These are phyloP conservation scores for Solanum hybrid DNA, from an alignment of 305 asterid species.

Conservation along the genomic window DNA sequence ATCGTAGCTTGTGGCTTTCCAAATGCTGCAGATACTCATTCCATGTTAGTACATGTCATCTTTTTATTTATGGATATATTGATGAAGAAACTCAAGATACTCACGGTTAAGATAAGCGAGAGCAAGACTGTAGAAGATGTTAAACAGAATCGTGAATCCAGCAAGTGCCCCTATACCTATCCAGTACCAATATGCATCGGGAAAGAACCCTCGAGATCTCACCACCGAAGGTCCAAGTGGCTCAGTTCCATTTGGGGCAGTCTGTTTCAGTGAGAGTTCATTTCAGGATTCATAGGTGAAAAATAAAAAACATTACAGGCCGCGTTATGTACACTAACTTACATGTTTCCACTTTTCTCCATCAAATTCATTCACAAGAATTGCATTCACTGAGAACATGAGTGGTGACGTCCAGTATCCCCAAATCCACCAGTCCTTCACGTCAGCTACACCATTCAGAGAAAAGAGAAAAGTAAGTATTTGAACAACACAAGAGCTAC, in stretches of 20 bases:
- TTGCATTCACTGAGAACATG: slow-evolving; percentile 20
- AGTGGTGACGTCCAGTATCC: slow-evolving; percentile 23
- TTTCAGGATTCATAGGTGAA: background rate
- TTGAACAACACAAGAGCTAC: background rate
- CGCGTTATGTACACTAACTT: background rate
- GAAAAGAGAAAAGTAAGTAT: background rate
- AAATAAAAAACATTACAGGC: background rate
- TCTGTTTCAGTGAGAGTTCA: background rate
- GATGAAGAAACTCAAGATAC: background rate
- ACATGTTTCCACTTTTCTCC: slow-evolving; percentile 20
- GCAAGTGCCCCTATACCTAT: slow-evolving; percentile 15
- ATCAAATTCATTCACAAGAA: slow-evolving; percentile 16
- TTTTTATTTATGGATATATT: background rate
- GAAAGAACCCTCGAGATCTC: slow-evolving; percentile 12
- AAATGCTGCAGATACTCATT: slow-evolving; percentile 13
- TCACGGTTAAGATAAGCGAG: slow-evolving; percentile 16
- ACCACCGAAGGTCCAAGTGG: slow-evolving; percentile 8
- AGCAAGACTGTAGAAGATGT: slow-evolving; percentile 12
- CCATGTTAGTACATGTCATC: background rate
- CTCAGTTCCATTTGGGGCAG: background rate
- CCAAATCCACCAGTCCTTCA: slow-evolving; percentile 25
- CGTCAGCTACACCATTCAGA: background rate
- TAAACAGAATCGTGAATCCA: slow-evolving; percentile 14
- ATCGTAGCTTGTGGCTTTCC: slow-evolving; percentile 16
- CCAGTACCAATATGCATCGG: slow-evolving; percentile 22